Evolutionary conservation across 768 basidiomycete genomes (phyloP).

Genomic region (Lactifluus rugatus): DNA sequence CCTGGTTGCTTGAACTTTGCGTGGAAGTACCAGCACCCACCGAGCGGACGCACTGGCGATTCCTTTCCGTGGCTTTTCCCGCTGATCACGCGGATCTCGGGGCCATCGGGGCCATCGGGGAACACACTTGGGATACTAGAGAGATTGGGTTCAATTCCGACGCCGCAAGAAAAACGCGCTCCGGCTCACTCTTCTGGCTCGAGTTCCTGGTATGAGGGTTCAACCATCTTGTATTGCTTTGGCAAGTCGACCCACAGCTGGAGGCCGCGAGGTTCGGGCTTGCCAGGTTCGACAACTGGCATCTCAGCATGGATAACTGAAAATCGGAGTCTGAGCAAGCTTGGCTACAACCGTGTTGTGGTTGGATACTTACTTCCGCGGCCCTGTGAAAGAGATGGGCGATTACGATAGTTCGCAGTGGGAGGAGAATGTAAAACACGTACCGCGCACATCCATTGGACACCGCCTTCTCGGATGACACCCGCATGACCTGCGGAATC

Average conservation of each 20-base stretch:
- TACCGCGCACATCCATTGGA: constrained; percentile 93
- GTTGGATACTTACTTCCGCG: constrained; percentile 40
- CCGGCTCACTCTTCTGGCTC: constrained; percentile 44
- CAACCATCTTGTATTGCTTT: constrained; percentile 74
- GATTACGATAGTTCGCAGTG: neutral
- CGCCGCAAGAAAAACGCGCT: neutral
- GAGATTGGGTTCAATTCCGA: neutral
- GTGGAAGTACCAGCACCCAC: constrained; percentile 93
- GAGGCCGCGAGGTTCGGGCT: constrained; percentile 69
- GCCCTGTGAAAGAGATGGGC: constrained; percentile 27
- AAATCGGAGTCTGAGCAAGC: neutral
- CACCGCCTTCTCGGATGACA: constrained; percentile 67
- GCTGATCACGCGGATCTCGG: constrained; percentile 75
- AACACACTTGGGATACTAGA: constrained; percentile 62
- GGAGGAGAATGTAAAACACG: constrained; percentile 22
- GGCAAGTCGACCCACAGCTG: constrained; percentile 86
- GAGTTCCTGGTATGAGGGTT: constrained; percentile 81
- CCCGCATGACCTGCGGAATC: constrained; percentile 85
- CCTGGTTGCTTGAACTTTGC: constrained; percentile 54
- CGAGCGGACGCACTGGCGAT: constrained; percentile 83
- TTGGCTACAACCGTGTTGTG: neutral
- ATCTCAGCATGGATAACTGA: constrained; percentile 73
- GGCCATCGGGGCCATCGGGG: constrained; percentile 59
- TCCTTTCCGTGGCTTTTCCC: constrained; percentile 80
- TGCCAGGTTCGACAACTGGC: constrained; percentile 64